A percentile compares a stretch with the other conserved stretches of the same genome.
Conservation (phyloP, 2,329 filamentous ascomycete species). For the Hortaea sp. region DNA sequence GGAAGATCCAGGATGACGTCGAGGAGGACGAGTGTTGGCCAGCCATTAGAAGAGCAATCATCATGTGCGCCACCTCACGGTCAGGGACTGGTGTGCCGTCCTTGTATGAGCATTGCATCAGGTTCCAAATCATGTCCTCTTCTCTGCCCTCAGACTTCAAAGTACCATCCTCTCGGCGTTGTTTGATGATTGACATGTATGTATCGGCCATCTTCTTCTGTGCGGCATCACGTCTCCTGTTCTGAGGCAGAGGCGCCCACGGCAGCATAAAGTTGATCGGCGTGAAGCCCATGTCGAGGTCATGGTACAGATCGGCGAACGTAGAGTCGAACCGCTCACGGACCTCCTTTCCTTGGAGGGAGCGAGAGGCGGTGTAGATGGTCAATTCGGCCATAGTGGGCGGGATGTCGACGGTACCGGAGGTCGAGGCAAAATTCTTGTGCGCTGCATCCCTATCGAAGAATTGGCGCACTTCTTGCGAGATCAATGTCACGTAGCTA, state of each 20-base stretch:
- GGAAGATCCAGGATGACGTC: constrained; percentile 74
- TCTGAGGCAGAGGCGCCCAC: constrained; percentile 83
- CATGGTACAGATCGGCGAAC: constrained; percentile 75
- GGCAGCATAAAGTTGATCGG: constrained; percentile 85
- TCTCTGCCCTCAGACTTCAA: constrained; percentile 16
- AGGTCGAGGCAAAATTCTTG: constrained; percentile 23
- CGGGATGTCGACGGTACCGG: constrained; percentile 60
- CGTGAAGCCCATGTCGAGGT: constrained; percentile 82
- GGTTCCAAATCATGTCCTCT: constrained; percentile 79
- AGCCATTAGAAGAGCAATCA: constrained; percentile 88
- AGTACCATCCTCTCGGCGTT: constrained; percentile 48
- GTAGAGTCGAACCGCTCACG: constrained; percentile 69
- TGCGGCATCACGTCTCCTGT: constrained; percentile 68
- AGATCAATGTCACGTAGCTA: constrained; percentile 70
- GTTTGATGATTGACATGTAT: constrained; percentile 72
- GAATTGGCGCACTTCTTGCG: constrained; percentile 62
- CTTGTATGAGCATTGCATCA: constrained; percentile 81
- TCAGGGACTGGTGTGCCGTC: constrained; percentile 70
- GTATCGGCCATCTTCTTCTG: constrained; percentile 71
- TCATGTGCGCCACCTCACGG: constrained; percentile 79
- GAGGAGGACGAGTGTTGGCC: constrained; percentile 84
- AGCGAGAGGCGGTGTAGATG: constrained; percentile 79
- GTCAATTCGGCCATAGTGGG: constrained; percentile 76
- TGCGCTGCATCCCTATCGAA: constrained; percentile 51
- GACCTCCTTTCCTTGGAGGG: constrained; percentile 75